phyloP scores from a whole-genome alignment of 306 rosid genomes.

The Ochetophila trinervis region DNA sequence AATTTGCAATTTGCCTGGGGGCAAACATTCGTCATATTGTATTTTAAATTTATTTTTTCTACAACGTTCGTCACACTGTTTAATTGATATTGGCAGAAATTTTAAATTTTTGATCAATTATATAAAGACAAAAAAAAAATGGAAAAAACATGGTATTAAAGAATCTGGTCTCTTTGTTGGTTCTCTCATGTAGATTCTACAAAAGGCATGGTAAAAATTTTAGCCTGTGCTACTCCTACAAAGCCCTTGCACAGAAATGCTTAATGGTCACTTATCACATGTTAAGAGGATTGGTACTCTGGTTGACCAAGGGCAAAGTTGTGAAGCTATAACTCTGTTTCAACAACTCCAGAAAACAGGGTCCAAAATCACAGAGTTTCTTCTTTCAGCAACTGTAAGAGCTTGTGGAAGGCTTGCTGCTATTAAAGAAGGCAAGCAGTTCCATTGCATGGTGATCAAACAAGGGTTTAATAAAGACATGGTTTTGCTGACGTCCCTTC shows the following conservation, averaged over 20 bases:
- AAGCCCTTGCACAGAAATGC: constrained; percentile 1
- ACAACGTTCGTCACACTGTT: no score
- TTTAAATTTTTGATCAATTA: no score
- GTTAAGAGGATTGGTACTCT: constrained; percentile 12
- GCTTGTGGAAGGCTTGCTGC: constrained; percentile 28
- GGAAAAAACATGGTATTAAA: no score
- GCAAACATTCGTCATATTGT: no score
- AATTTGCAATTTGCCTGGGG: no score
- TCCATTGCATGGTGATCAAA: constrained; percentile 24
- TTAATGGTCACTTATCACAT: not conserved
- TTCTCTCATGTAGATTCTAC: no score
- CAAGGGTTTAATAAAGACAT: constrained; percentile 19
- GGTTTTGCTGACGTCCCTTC: constrained; percentile 30
- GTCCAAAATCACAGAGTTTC: constrained; percentile 23
- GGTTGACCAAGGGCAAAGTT: constrained; percentile 17
- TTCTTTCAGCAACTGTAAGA: constrained; percentile 28
- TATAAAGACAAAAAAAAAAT: no score
- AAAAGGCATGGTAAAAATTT: not conserved
- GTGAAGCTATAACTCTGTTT: constrained; percentile 19
- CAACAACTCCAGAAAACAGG: constrained; percentile 17
- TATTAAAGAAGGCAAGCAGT: constrained; percentile 26
- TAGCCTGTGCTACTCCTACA: not conserved
- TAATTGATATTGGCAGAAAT: no score
- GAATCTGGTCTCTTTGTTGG: no score
- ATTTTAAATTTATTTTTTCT: no score